Conservation (phyloP, 139 green algal species). For the Coelastrella sp. region DNA sequence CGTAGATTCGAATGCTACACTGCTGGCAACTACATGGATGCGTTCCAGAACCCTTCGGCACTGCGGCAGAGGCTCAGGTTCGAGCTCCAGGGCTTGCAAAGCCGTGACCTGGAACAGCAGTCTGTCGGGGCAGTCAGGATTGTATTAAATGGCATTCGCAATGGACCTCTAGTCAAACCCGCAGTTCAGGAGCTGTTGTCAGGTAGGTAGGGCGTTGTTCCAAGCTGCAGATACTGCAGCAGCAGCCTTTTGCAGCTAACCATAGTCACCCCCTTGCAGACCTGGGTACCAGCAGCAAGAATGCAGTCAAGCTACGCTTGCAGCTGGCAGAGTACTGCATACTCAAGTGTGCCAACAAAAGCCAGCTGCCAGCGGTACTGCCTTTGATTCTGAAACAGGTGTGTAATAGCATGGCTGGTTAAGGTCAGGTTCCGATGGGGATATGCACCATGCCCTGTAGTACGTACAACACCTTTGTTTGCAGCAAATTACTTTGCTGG, state of each 20-base stretch:
- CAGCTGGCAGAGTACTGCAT: constrained; percentile 40
- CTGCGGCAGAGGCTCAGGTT: not conserved
- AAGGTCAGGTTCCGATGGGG: too few species aligned
- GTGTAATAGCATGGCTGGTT: too few species aligned
- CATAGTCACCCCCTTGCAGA: not conserved
- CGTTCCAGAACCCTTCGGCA: not conserved
- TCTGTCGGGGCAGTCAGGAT: not conserved
- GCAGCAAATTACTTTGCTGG: not conserved
- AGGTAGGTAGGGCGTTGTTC: not conserved
- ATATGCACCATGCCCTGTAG: too few species aligned
- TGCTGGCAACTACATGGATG: not conserved
- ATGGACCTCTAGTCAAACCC: not conserved
- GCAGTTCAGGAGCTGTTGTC: constrained; percentile 11
- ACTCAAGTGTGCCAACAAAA: constrained; percentile 32
- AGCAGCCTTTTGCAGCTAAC: not conserved
- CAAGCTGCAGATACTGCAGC: not conserved
- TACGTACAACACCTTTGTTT: too few species aligned
- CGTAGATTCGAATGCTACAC: too few species aligned
- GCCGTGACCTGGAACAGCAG: constrained; percentile 30
- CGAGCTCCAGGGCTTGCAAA: constrained; percentile 4
- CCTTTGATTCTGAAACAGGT: constrained; percentile 8
- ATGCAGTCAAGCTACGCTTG: constrained; percentile 13
- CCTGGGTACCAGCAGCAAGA: not conserved
- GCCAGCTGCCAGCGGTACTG: not conserved
- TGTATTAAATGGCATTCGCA: not conserved